A percentile compares a stretch with the other conserved stretches of the same genome.
phyloP scores from a whole-genome alignment of 2,329 filamentous ascomycete species.

The Fusarium stilboides region DNA sequence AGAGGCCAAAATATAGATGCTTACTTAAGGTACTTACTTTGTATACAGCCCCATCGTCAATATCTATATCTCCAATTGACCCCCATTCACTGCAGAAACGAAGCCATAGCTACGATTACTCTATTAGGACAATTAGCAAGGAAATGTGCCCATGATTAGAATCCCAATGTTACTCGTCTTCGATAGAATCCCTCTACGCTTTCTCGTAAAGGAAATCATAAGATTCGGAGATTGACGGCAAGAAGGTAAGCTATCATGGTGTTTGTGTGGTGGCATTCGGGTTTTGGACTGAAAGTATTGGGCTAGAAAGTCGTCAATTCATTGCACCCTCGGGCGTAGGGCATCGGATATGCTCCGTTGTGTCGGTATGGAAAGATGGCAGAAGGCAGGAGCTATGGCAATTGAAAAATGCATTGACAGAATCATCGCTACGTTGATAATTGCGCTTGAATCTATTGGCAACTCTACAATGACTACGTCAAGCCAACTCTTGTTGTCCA shows the following conservation, averaged over 20 bases:
- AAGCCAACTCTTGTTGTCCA: constrained; percentile 13
- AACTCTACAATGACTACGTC: constrained; percentile 24
- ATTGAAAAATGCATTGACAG: constrained; percentile 1
- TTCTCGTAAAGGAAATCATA: not conserved
- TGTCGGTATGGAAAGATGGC: constrained; percentile 14
- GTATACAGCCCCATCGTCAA: too few relatives aligned
- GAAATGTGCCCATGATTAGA: too few relatives aligned
- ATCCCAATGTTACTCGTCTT: too few relatives aligned
- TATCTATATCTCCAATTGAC: not conserved
- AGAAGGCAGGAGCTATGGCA: not conserved
- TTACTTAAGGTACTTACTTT: too few relatives aligned
- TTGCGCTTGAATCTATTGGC: not conserved
- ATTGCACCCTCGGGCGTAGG: constrained; percentile 44
- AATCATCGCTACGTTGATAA: not conserved
- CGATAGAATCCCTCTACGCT: not conserved
- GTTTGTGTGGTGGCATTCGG: not conserved
- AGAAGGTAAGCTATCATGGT: not conserved
- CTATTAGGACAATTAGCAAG: too few relatives aligned
- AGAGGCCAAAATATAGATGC: not conserved
- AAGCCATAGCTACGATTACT: too few relatives aligned
- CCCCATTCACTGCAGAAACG: too few relatives aligned
- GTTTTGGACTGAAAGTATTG: not conserved
- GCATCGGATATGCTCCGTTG: constrained; percentile 29
- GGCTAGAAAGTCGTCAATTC: constrained; percentile 24
- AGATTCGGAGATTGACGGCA: constrained; percentile 3